Evolutionary conservation across 208 protist species (phyloP).

Genomic region (Trypanosoma boissoni): DNA sequence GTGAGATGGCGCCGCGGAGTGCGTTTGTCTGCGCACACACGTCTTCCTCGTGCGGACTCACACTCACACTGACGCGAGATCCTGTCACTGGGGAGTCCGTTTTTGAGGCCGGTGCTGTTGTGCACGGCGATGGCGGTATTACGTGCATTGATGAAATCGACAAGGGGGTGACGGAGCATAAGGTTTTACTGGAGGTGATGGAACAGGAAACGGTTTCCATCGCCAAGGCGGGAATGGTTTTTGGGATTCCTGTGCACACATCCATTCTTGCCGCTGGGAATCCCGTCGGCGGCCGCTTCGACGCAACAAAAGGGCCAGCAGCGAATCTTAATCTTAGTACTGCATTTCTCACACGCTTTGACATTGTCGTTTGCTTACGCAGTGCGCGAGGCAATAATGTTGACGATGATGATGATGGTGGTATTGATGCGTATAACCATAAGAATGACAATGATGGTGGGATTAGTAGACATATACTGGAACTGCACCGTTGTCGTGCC

Average conservation of each 20-base stretch:
- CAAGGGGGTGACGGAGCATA: conserved; percentile 95
- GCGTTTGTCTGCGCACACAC: conserved; percentile 99
- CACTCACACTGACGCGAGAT: conserved; percentile 96
- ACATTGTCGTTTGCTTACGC: conserved; percentile 95
- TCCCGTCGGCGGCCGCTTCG: conserved; percentile 93
- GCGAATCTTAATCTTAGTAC: conserved; percentile 96
- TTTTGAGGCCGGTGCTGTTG: conserved; percentile 98
- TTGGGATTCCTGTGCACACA: conserved; percentile 95
- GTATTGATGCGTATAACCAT: too few relatives aligned
- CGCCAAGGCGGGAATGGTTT: conserved; percentile 98
- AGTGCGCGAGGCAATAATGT: too few relatives aligned
- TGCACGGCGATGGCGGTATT: conserved; percentile 96
- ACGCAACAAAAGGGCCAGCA: conserved; percentile 91
- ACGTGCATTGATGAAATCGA: conserved; percentile 99
- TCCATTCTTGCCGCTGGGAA: conserved; percentile 98
- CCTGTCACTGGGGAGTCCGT: conserved; percentile 85
- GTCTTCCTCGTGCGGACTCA: conserved; percentile 96
- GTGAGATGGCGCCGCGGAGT: conserved; percentile 92
- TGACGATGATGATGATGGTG: too few relatives aligned
- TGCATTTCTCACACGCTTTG: conserved; percentile 98
- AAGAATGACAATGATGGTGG: conserved; percentile 5
- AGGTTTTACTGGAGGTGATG: conserved; percentile 99
- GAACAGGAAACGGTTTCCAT: conserved; percentile 99
- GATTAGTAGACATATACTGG: conserved; percentile 95
- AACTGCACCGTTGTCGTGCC: conserved; percentile 44